Evolutionary conservation across 352 stramenopile genomes (phyloP).

Genomic region (Poterioochromonas sp.): DNA sequence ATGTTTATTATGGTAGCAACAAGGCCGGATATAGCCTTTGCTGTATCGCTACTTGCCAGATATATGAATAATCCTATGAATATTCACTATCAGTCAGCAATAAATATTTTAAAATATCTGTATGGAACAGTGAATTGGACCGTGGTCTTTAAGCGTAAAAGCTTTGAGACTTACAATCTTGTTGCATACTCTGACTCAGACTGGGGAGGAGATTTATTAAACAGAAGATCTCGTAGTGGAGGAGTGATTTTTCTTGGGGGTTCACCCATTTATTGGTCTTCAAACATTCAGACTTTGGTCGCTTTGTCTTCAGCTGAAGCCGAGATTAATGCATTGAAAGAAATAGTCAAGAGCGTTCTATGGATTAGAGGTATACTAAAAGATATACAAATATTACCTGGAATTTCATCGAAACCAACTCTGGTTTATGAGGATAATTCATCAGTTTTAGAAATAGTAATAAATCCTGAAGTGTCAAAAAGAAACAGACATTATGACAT

Average conservation of each 20-base stretch:
- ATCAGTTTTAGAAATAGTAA: background rate
- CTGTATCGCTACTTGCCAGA: background rate
- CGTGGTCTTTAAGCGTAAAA: background rate
- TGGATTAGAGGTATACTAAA: background rate
- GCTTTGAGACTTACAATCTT: background rate
- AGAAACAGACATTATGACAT: background rate
- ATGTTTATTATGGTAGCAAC: background rate
- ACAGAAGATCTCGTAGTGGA: background rate
- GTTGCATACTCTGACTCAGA: background rate
- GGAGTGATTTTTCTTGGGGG: background rate
- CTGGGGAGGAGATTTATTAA: background rate
- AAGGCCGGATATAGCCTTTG: constrained; percentile 8
- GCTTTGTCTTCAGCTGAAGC: background rate
- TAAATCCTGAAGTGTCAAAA: background rate
- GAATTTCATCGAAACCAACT: background rate
- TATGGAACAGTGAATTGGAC: background rate
- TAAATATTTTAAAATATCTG: background rate
- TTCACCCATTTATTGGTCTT: background rate
- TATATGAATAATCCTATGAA: background rate
- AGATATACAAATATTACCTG: background rate
- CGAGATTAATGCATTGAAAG: background rate
- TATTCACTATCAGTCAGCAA: background rate
- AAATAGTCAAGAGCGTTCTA: background rate
- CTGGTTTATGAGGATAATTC: background rate
- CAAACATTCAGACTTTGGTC: background rate